A percentile compares a stretch with the other conserved stretches of the same genome.
Conservation (phyloP, 2,329 filamentous ascomycete genomes). For the Bipolaris zeicola region DNA sequence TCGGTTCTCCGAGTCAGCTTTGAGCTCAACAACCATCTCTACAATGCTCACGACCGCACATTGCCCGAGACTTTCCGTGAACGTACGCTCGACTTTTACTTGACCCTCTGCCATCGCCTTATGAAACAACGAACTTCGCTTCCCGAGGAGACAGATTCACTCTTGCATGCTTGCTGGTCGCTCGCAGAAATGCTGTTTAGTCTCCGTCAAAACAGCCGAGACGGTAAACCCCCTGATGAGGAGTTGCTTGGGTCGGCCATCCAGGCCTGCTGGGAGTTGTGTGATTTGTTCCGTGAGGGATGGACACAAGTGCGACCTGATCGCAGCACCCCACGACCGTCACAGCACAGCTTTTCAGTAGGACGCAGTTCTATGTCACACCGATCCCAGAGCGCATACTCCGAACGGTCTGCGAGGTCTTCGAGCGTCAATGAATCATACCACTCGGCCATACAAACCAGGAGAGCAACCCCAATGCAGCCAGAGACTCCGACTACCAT, state of each 20-base stretch:
- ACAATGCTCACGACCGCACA: slow-evolving; percentile 85
- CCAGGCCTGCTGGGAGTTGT: slow-evolving; percentile 93
- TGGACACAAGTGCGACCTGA: slow-evolving; percentile 90
- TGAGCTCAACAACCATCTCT: slow-evolving; percentile 93
- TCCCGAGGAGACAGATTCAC: slow-evolving; percentile 79
- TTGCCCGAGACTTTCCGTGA: slow-evolving; percentile 87
- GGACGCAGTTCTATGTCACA: slow-evolving; percentile 41
- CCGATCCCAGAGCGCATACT: slow-evolving; percentile 38
- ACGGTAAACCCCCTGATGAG: slow-evolving; percentile 75
- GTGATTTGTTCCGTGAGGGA: slow-evolving; percentile 88
- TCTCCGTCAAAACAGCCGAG: slow-evolving; percentile 78
- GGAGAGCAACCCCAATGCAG: slow-evolving; percentile 42
- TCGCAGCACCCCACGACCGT: slow-evolving; percentile 80
- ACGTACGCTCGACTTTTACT: slow-evolving; percentile 90
- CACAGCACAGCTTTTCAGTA: slow-evolving; percentile 69
- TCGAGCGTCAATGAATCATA: slow-evolving; percentile 56
- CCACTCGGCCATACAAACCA: slow-evolving; percentile 52
- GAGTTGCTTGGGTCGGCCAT: slow-evolving; percentile 86
- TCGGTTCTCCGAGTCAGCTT: slow-evolving; percentile 91
- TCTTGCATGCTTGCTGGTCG: slow-evolving; percentile 86
- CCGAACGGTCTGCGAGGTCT: slow-evolving; percentile 42
- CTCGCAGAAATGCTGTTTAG: slow-evolving; percentile 93
- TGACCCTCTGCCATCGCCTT: slow-evolving; percentile 89
- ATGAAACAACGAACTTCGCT: slow-evolving; percentile 89
- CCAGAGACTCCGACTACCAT: slow-evolving; percentile 95